These are phyloP conservation scores for Hyaloscypha finlandica DNA, from an alignment of 495 filamentous ascomycete species.

Conservation along the genomic window DNA sequence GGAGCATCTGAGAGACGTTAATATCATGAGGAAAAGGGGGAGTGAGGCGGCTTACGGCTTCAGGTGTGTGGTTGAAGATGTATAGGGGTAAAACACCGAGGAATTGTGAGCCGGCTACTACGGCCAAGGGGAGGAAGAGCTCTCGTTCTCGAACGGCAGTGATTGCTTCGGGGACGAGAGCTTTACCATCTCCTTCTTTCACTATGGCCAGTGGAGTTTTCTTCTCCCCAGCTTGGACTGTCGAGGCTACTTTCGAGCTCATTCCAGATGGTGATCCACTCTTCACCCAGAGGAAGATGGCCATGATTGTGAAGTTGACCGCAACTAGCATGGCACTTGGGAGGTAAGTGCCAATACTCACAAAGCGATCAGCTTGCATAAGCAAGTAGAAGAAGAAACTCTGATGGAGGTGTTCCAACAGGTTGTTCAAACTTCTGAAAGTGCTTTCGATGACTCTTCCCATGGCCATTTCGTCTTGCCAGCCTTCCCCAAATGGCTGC, in stretches of 20 bases:
- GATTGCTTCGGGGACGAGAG: slow-evolving; percentile 29
- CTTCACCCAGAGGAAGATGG: slow-evolving; percentile 88
- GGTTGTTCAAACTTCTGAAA: slow-evolving; percentile 90
- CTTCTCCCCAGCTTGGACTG: slow-evolving; percentile 20
- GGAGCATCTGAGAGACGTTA: slow-evolving; percentile 52
- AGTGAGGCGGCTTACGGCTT: slow-evolving; percentile 55
- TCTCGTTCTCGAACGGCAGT: slow-evolving; percentile 61
- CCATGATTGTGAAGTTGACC: slow-evolving; percentile 91
- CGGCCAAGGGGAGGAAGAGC: slow-evolving; percentile 73
- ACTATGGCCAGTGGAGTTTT: slow-evolving; percentile 27
- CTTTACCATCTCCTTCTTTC: slow-evolving; percentile 25
- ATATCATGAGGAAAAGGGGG: slow-evolving; percentile 13
- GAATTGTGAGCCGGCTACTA: slow-evolving; percentile 72
- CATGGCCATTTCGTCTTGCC: slow-evolving; percentile 96
- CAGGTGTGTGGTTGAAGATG: slow-evolving; percentile 74
- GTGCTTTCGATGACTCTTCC: slow-evolving; percentile 87
- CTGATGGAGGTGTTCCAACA: slow-evolving; percentile 96
- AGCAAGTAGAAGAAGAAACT: slow-evolving; percentile 99
- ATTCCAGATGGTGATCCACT: slow-evolving; percentile 57
- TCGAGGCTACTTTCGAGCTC: slow-evolving; percentile 30
- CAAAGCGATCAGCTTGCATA: slow-evolving; percentile 86
- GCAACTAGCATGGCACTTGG: slow-evolving; percentile 96
- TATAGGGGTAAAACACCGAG: slow-evolving; percentile 83
- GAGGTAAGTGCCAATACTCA: slow-evolving; percentile 96
- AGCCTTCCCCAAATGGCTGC: slow-evolving; percentile 84